phyloP scores from a whole-genome alignment of 352 stramenopile species.

The Stramenopiles sp. region DNA sequence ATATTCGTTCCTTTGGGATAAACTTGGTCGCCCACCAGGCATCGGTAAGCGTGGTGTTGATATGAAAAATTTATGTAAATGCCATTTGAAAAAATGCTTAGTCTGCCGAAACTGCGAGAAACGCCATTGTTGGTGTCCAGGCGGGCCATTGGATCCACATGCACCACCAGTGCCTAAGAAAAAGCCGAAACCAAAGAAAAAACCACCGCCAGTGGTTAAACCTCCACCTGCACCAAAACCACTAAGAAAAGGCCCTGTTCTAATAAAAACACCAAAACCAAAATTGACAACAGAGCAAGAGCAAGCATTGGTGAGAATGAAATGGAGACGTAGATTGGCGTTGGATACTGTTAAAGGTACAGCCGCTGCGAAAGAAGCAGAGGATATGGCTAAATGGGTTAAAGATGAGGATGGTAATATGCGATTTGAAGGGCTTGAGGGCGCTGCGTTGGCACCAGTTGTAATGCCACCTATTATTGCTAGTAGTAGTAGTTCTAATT shows the following conservation, averaged over 20 bases:
- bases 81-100: constrained; percentile 19
- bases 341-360: neutral
- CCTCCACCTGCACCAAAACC: constrained; percentile 11
- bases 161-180: constrained; percentile 1
- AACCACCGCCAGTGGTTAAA: constrained; percentile 6
- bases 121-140: constrained; percentile 15
- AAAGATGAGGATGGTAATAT: no score
- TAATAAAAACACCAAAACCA: constrained; percentile 13
- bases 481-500: neutral
- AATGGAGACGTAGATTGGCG: neutral
- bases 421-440: no score
- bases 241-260: constrained; percentile 6
- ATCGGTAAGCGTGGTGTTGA: constrained; percentile 5
- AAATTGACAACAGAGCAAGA: constrained; percentile 7
- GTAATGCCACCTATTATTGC: neutral
- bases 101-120: constrained; percentile 19
- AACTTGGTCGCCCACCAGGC: neutral
- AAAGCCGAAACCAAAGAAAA: constrained; percentile 9
- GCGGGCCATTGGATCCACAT: neutral
- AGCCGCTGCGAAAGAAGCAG: neutral
- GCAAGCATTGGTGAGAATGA: neutral
- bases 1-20: neutral
- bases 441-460: no score
- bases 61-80: constrained; percentile 15
- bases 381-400: neutral